Evolutionary conservation across 768 basidiomycete genomes (phyloP).

Genomic region (Trametes cinnabarina): DNA sequence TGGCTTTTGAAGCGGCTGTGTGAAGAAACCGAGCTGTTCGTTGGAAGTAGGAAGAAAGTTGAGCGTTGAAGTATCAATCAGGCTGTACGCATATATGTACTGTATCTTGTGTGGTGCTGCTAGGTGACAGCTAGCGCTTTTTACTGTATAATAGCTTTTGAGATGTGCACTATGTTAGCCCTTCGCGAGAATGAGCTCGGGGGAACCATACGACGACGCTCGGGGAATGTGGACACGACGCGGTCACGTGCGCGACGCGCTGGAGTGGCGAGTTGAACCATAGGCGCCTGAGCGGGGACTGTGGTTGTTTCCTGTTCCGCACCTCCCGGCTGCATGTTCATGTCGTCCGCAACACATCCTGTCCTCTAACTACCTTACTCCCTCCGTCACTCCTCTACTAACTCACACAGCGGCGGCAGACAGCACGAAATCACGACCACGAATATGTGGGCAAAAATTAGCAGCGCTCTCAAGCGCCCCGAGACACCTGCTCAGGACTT

Average conservation of each 20-base stretch:
- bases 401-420: conserved; percentile 8
- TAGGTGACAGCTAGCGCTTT: too few species aligned
- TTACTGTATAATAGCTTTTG: not conserved
- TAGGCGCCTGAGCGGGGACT: conserved; percentile 7
- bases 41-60: too few species aligned
- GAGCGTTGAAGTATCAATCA: too few species aligned
- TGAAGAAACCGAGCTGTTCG: too few species aligned
- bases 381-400: not conserved
- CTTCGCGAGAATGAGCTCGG: too few species aligned
- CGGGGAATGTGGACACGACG: not conserved
- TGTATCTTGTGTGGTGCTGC: too few species aligned
- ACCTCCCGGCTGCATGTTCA: too few species aligned
- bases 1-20: conserved; percentile 11
- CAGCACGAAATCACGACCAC: not conserved
- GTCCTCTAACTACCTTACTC: not conserved
- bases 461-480: conserved; percentile 50
- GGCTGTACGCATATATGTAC: too few species aligned
- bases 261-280: conserved; percentile 8
- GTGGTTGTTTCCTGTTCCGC: conserved; percentile 5
- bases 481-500: conserved; percentile 22
- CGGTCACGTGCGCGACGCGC: conserved; percentile 18
- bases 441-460: conserved; percentile 63
- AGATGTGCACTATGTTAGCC: not conserved
- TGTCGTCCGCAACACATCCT: conserved; percentile 3
- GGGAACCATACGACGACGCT: too few species aligned